Base-by-base conservation (phyloP, 345 rosid genomes). In the Lenwebbia sp. region DNA sequence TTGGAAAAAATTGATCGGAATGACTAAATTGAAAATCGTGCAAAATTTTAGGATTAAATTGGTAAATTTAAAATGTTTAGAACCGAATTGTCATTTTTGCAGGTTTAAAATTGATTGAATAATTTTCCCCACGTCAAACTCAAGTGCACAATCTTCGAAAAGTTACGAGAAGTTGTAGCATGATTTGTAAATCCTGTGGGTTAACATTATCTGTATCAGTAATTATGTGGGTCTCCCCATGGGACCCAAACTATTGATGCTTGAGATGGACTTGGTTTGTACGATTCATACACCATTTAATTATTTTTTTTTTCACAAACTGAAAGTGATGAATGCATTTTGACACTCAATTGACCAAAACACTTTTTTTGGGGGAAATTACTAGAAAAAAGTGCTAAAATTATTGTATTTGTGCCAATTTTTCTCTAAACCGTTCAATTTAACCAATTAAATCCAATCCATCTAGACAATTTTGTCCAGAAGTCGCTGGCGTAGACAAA, bases 31-130 rank as follows among this genome's bases (percentile, higher is more conserved):
- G 4, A 22, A 30, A 17, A 30, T 2, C 10, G 0, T 0, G 0
- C 0, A 70, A 33, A 70, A 3, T 17, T 70, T 70, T 33, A 33
- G 0, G 6, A 33, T 0, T 33, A 11, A 37, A 19, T 0, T 19
- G 13, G 0, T 4, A 33, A 70, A 70, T 33, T 37, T 19, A 0
- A 0, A 70, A 70, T 19, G 0, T 19, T 70, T 70, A 19, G 5
- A 5, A 70, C 0, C 1, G 0, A 37, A 70, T 4, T 19, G 0
- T 19, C 4, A 37, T 70, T 7, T 0, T 4, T 70, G 8, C 7
- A 37, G 3, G 7, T 19, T 70, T 19, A 19, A 0, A 23, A 70
- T 1, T 1, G 0, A 19, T 9, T 70, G 9, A 3, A 7, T 37
- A 37, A 19, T 70, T 37, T 70, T 70, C 5, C 1, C 0, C 4